Percentiles rank a stretch among this genome's conserved stretches.
Evolutionary conservation across 305 asterid species (phyloP).

Genomic region (Petunia hybrid): DNA sequence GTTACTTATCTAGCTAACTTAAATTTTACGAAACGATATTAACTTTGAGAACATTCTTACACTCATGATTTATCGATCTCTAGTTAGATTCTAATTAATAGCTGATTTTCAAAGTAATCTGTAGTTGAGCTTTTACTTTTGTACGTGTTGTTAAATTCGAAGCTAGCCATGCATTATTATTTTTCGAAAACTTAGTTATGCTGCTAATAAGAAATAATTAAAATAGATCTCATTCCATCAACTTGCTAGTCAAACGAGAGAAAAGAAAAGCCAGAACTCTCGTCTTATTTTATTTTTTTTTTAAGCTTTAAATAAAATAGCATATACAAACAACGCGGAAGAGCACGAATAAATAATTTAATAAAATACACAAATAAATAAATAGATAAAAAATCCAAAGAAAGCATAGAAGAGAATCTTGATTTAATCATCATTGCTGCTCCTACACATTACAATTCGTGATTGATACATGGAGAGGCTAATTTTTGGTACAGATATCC

Average conservation of each 20-base stretch:
- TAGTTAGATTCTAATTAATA: no score
- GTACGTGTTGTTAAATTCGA: no score
- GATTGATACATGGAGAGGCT: constrained; percentile 24
- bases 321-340: neutral
- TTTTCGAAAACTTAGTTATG: no score
- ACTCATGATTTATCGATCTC: no score
- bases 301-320: neutral
- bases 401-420: constrained; percentile 18
- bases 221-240: neutral
- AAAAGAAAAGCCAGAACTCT: neutral
- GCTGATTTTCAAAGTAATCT: no score
- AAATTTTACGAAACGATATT: no score
- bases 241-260: neutral
- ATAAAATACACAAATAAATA: neutral
- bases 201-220: no score
- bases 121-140: no score
- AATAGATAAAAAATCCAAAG: neutral
- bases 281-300: neutral
- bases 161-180: no score
- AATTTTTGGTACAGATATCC: constrained; percentile 31
- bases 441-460: constrained; percentile 29
- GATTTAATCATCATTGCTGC: constrained; percentile 28
- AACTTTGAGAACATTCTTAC: no score
- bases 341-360: neutral
- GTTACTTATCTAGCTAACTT: no score